Percentiles rank a stretch among this genome's conserved stretches.
Evolutionary conservation across 805 yeast genomes (phyloP).

Genomic region (Myxozyma vanderwaltii): DNA sequence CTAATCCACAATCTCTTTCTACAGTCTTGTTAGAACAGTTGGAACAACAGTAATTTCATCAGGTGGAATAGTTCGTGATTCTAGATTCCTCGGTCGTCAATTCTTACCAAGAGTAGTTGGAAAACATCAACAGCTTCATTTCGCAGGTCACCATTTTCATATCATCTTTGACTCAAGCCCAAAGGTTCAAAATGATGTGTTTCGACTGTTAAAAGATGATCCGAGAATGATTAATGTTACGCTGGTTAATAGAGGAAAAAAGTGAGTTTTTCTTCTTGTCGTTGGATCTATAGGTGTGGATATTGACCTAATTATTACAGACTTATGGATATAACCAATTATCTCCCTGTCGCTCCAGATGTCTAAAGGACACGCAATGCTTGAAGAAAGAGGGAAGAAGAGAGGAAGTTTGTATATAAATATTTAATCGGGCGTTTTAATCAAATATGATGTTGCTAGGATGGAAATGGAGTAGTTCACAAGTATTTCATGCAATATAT

Average conservation of each 20-base stretch:
- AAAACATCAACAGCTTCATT: slow-evolving; percentile 85
- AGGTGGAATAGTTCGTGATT: slow-evolving; percentile 90
- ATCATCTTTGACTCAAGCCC: slow-evolving; percentile 86
- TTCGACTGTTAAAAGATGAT: slow-evolving; percentile 77
- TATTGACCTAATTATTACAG: not conserved
- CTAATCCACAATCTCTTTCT: not conserved
- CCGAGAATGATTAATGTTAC: slow-evolving; percentile 87
- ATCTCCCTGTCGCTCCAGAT: not conserved
- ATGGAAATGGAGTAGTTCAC: too few relatives aligned
- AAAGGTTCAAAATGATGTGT: slow-evolving; percentile 81
- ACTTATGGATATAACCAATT: not conserved
- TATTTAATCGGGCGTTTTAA: not conserved
- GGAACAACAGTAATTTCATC: slow-evolving; percentile 82
- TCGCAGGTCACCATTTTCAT: slow-evolving; percentile 84
- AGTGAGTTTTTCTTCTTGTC: not conserved
- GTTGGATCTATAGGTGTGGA: not conserved
- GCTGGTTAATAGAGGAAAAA: slow-evolving; percentile 32
- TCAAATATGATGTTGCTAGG: not conserved
- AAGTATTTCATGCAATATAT: not conserved
- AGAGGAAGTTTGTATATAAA: not conserved
- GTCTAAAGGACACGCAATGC: not conserved
- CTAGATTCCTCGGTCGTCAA: slow-evolving; percentile 75
- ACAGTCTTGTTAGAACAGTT: slow-evolving; percentile 57
- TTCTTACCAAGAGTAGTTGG: slow-evolving; percentile 78
- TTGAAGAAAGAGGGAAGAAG: not conserved